A percentile compares a stretch with the other conserved stretches of the same genome.
These are phyloP conservation scores for Mucor racemosus DNA, from an alignment of 371 early-diverging fungal species.

Conservation along the genomic window DNA sequence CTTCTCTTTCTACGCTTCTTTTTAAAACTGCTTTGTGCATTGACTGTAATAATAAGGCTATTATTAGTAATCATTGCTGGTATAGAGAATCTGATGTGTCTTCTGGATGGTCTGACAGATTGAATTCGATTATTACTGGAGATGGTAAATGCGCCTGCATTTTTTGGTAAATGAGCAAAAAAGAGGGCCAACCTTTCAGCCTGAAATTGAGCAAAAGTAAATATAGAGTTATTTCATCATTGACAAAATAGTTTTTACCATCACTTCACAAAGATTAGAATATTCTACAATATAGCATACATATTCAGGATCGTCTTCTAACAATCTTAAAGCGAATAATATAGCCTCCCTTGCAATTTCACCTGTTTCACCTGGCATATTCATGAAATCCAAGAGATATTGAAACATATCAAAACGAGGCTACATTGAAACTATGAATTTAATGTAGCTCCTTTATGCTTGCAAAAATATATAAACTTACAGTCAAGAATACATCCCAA, in stretches of 20 bases:
- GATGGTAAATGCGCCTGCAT: conserved; percentile 49
- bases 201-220: conserved; percentile 11
- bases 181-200: conserved; percentile 50
- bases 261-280: conserved; percentile 55
- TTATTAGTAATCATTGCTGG: conserved; percentile 56
- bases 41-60: conserved; percentile 49
- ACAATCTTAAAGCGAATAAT: conserved; percentile 48
- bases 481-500: conserved; percentile 54
- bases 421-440: conserved; percentile 19
- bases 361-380: conserved; percentile 59
- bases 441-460: not conserved
- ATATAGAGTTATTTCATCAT: not conserved
- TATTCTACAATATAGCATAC: conserved; percentile 58
- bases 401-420: conserved; percentile 60
- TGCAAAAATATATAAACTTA: conserved; percentile 13
- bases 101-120: conserved; percentile 42
- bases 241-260: conserved; percentile 28
- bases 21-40: conserved; percentile 51
- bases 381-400: conserved; percentile 54
- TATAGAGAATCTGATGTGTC: conserved; percentile 49
- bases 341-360: conserved; percentile 58
- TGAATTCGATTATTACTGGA: conserved; percentile 44
- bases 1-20: conserved; percentile 56
- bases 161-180: conserved; percentile 52
- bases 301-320: conserved; percentile 59